Evolutionary conservation across 768 basidiomycete species (phyloP).

Genomic region (Mrakia gelida): DNA sequence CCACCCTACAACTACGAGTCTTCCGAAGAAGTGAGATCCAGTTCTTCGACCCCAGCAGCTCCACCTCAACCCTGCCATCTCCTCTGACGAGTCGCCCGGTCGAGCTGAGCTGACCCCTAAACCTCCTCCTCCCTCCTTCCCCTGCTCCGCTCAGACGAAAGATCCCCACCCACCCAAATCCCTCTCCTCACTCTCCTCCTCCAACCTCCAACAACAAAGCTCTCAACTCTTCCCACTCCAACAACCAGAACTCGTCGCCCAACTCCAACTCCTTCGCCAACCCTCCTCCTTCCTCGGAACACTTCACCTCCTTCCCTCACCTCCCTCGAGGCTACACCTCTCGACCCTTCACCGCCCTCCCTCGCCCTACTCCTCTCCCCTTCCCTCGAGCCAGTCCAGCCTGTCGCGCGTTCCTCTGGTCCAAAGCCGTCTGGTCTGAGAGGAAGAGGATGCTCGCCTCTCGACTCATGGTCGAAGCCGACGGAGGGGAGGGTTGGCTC

Average conservation of each 20-base stretch:
- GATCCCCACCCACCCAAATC: conserved; percentile 15
- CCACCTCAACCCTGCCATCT: too few species aligned
- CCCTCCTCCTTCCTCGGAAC: not conserved
- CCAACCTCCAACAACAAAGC: not conserved
- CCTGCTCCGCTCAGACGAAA: conserved; percentile 16
- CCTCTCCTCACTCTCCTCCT: conserved; percentile 3
- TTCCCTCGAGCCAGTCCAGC: conserved; percentile 18
- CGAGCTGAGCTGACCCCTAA: not conserved
- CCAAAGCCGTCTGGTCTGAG: conserved; percentile 28
- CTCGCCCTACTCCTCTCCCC: not conserved
- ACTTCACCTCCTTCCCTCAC: conserved; percentile 24
- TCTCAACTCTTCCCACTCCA: not conserved
- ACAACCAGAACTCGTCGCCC: not conserved
- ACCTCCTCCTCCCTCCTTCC: not conserved
- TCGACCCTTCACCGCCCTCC: not conserved
- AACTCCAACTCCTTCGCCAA: not conserved
- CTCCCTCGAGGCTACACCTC: conserved; percentile 15
- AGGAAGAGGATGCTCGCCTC: conserved; percentile 12
- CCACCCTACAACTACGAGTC: conserved; percentile 12
- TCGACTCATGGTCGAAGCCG: conserved; percentile 13
- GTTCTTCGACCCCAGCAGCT: too few species aligned
- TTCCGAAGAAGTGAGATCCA: conserved; percentile 26
- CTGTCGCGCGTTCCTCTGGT: conserved; percentile 26
- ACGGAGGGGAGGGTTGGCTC: conserved; percentile 24
- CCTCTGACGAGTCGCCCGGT: not conserved